Percentiles rank a stretch among this genome's conserved stretches.
Conservation (phyloP, 345 rosid genomes). For the Salix arbutifolia region DNA sequence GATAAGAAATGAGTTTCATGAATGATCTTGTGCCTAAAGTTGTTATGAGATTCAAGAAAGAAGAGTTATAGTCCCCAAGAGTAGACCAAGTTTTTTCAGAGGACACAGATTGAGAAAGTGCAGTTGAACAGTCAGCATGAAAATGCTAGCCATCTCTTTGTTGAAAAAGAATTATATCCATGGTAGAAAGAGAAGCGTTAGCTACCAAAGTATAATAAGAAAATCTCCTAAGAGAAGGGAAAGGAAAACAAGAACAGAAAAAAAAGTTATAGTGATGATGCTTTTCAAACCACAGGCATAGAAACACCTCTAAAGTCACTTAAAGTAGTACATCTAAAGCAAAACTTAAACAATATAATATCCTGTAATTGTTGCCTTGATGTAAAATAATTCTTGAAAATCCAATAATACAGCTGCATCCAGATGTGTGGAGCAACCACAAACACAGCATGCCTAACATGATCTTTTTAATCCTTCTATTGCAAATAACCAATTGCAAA, state of each 20-base stretch:
- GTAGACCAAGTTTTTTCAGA: neutral
- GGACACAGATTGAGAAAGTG: neutral
- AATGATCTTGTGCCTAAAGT: neutral
- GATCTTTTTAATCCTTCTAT: neutral
- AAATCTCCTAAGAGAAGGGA: neutral
- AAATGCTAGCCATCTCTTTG: neutral
- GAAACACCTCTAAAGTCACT: neutral
- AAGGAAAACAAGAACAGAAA: neutral
- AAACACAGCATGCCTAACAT: neutral
- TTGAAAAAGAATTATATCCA: neutral
- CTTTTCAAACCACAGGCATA: neutral
- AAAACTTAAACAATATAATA: neutral
- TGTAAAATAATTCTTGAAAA: neutral
- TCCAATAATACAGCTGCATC: neutral
- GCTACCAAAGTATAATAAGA: neutral
- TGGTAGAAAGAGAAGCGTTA: neutral
- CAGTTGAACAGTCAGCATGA: neutral
- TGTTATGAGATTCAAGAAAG: neutral
- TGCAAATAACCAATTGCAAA: neutral
- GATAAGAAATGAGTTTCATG: neutral
- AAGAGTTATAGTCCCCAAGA: neutral
- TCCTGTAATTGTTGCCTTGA: neutral
- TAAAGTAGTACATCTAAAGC: neutral
- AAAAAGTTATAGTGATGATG: neutral
- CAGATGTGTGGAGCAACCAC: neutral